Base-by-base conservation (phyloP, 345 rosid species). In the Camelina laxa region DNA sequence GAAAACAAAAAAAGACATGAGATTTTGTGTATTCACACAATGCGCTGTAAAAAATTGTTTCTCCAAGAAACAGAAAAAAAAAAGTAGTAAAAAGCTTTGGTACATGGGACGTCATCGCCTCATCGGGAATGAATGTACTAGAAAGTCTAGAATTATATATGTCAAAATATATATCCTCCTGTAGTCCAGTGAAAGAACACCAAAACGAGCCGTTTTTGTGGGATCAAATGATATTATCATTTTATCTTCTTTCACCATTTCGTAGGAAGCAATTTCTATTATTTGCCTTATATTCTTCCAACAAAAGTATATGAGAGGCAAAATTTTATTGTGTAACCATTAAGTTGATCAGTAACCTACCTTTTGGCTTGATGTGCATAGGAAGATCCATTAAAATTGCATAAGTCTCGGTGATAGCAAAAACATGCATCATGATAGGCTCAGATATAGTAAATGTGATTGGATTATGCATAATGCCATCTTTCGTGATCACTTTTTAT, bases 341-440 rank as follows among this genome's bases (percentile, higher is more conserved):
- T 38, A 24, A 24, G 27, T 24, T 24, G 27, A 24, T 24, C 24
- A 0, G 27, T 24, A 24, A 3, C 27, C 38, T 83, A 94, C 98
- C 96, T 91, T 91, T 84, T 50, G 91, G 96, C 72, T 87, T 87
- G 84, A 94, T 88, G 80, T 82, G 83, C 85, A 90, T 42, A 33
- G 98, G 97, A 77, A 91, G 95, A 81, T 94, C 97, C 96, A 91
- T 73, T 83, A 94, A 84, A 81, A 90, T 73, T 62, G 96, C 95
- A 83, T 90, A 90, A 73, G 84, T 86, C 80, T 91, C 95, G 31
- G 98, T 91, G 58, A 94, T 90, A 45, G 96, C 98, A 83, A 94
- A 91, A 85, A 90, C 97, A 74, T 94, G 98, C 95, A 94, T 94
- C 96, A 94, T 87, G 81, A 90, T 81, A 42, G 98, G 91, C 17